Conservation (phyloP, 257 asterid genomes). For the Jaltomata sinuosa region DNA sequence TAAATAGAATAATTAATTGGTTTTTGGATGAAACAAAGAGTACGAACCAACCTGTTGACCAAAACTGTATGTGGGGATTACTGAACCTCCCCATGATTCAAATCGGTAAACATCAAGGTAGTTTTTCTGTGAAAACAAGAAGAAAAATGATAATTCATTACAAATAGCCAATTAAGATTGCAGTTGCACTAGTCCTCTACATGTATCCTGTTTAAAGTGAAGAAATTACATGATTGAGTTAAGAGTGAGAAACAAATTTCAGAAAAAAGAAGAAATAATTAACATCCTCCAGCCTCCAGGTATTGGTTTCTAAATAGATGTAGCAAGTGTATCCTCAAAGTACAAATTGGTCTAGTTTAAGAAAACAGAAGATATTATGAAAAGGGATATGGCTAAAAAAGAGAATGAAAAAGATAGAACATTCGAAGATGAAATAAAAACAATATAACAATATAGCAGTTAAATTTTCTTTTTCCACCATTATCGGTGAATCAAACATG, state of each 20-base stretch:
- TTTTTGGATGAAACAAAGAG: neutral
- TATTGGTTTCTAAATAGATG: neutral
- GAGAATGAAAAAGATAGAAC: neutral
- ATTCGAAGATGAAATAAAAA: neutral
- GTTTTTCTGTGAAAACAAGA: constrained; percentile 54
- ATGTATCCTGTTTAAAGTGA: neutral
- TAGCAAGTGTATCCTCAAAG: neutral
- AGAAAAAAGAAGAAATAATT: neutral
- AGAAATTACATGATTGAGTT: neutral
- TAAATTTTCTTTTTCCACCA: neutral
- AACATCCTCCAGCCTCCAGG: neutral
- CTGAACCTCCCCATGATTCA: constrained; percentile 93
- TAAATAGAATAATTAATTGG: neutral
- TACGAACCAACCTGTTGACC: constrained; percentile 67
- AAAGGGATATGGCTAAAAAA: neutral
- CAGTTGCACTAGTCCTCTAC: neutral
- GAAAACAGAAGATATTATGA: neutral
- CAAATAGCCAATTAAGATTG: neutral
- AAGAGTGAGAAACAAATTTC: neutral
- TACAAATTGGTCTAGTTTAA: neutral
- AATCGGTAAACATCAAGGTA: constrained; percentile 84
- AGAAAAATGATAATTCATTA: neutral
- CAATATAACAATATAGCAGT: neutral
- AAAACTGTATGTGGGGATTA: constrained; percentile 66
- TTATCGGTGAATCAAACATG: neutral